These are phyloP conservation scores for Tylopilus sp. DNA, from an alignment of 768 basidiomycete genomes.

Conservation along the genomic window DNA sequence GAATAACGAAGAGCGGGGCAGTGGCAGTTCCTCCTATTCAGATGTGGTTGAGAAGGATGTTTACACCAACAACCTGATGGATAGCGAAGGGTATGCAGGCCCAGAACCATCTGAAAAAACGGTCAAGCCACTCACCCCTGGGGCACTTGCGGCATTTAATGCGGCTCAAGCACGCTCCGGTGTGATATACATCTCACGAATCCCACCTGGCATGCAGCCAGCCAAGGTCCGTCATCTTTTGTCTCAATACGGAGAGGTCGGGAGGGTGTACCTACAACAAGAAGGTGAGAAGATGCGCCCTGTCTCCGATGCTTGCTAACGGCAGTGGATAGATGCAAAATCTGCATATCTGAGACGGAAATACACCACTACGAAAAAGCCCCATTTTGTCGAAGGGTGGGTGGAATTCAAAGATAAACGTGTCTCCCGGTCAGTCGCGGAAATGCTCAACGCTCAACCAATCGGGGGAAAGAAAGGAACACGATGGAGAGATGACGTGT, in stretches of 20 bases:
- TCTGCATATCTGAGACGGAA: slow-evolving; percentile 81
- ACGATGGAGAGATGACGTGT: slow-evolving; percentile 94
- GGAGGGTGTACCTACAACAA: slow-evolving; percentile 88
- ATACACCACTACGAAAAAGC: slow-evolving; percentile 77
- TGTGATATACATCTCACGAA: slow-evolving; percentile 90
- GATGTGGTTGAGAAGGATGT: slow-evolving; percentile 26
- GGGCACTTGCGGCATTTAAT: slow-evolving; percentile 73
- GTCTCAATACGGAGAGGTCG: slow-evolving; percentile 85
- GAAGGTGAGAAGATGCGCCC: slow-evolving; percentile 57
- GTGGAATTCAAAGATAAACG: slow-evolving; percentile 96
- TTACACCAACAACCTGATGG: slow-evolving; percentile 39
- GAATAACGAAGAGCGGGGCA: background rate
- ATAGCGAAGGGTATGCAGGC: slow-evolving; percentile 56
- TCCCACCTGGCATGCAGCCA: slow-evolving; percentile 98
- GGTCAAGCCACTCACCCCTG: slow-evolving; percentile 70
- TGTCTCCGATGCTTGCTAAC: background rate
- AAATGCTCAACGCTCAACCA: slow-evolving; percentile 92
- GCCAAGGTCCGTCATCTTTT: slow-evolving; percentile 93
- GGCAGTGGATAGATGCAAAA: slow-evolving; percentile 60
- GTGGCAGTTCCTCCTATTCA: background rate
- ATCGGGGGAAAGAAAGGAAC: slow-evolving; percentile 92
- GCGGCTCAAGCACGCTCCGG: slow-evolving; percentile 74
- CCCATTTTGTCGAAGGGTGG: slow-evolving; percentile 96
- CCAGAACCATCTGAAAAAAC: slow-evolving; percentile 40
- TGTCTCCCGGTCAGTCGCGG: slow-evolving; percentile 84